phyloP scores from a whole-genome alignment of 768 basidiomycete genomes.

The Amanita polypyramis region DNA sequence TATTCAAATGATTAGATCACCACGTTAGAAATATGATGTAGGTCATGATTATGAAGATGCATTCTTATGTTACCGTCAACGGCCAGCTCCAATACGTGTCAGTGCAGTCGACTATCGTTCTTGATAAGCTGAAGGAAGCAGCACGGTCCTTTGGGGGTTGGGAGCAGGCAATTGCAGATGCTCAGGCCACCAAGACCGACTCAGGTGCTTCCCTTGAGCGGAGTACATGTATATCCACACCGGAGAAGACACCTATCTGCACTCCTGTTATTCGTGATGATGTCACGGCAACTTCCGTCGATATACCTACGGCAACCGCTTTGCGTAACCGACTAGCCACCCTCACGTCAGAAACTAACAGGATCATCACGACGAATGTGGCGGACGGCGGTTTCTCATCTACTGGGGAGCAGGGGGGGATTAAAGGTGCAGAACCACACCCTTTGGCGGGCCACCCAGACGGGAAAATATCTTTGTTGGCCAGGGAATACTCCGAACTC shows the following conservation, averaged over 20 bases:
- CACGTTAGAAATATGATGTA: constrained; percentile 14
- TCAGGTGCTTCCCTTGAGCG: constrained; percentile 18
- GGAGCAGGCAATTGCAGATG: constrained; percentile 46
- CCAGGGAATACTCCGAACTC: constrained; percentile 67
- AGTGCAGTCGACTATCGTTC: constrained; percentile 32
- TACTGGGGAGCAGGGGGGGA: constrained; percentile 10
- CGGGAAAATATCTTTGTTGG: constrained; percentile 51
- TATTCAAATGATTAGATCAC: neutral
- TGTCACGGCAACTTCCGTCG: constrained; percentile 39
- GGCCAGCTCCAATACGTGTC: constrained; percentile 61
- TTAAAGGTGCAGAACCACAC: constrained; percentile 23
- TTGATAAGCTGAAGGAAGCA: constrained; percentile 34
- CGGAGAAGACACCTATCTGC: constrained; percentile 18
- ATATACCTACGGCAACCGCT: constrained; percentile 37
- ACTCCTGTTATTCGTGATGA: constrained; percentile 37
- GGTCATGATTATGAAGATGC: constrained; percentile 93
- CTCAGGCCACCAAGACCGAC: constrained; percentile 33
- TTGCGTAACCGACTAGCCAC: constrained; percentile 49
- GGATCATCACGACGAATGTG: constrained; percentile 9
- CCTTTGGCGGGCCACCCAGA: constrained; percentile 59
- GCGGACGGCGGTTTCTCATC: constrained; percentile 1
- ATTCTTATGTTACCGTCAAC: constrained; percentile 87
- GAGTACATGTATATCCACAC: constrained; percentile 14
- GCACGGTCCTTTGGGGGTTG: constrained; percentile 53
- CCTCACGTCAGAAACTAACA: constrained; percentile 21